Base-by-base conservation (phyloP, 2,329 filamentous ascomycete species). In the Pseudogymnoascus sp. region DNA sequence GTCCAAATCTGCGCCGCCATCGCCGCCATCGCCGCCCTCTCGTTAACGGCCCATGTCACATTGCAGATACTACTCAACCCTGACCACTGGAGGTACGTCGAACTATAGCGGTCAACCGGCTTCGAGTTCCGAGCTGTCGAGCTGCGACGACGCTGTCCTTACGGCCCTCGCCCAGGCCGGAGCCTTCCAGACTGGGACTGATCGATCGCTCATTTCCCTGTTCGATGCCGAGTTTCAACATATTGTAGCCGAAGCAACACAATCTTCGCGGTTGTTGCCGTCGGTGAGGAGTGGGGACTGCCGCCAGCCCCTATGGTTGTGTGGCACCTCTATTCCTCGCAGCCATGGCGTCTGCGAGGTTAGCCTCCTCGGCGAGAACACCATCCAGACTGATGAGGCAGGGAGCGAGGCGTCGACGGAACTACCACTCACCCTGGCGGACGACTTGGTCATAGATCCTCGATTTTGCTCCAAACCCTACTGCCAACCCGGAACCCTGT, bases 401-500 rank as follows among this genome's bases (percentile, higher is more conserved):
- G 18, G 18, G 10, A 45, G 40, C 18, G n/a, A 40, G 37, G n/a
- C 14, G 39, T 42, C 16, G 3, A 42, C n/a, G 16, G 39, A 42
- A 42, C 18, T 60, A n/a, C 26, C 54, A 34, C 54, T 60, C 26
- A 34, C 54, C 11, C 29, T 34, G 12, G 26, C 36, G 10, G 54
- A 60, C 10, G 54, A 60, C 36, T 23, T 60, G 29, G 36, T 34
- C 26, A 34, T 60, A 34, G 54, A 60, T 60, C 36, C 54, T 18
- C 29, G 36, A 18, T 34, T 60, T 60, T 60, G 54, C 54, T 26
- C 11, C 4, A 60, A 60, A 26, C 54, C 54, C 23, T 60, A 60
- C 54, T 60, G 54, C 23, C 54, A 60, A 37, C 26, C 54, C 16
- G 54, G 54, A 60, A 60, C 29, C 23, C 14, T 37, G 54, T 70